These are phyloP conservation scores for Fusarium euwallaceae DNA, from an alignment of 2,329 filamentous ascomycete genomes.

Conservation along the genomic window DNA sequence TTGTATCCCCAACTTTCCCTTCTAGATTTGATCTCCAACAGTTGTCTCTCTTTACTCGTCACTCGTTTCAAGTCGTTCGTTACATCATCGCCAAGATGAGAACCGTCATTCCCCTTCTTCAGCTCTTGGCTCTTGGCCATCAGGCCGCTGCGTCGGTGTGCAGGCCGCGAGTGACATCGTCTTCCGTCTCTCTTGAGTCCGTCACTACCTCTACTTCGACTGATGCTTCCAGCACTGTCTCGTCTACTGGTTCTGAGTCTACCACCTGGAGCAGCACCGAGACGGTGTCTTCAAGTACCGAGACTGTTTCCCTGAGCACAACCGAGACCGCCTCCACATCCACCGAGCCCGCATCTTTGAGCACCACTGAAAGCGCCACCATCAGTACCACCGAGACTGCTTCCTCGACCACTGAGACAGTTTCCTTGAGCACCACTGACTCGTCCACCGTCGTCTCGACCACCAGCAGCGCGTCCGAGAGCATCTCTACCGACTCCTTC, in stretches of 20 bases:
- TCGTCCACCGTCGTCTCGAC: background rate
- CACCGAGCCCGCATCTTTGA: background rate
- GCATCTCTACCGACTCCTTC: background rate
- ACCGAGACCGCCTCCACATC: background rate
- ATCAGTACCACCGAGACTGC: background rate
- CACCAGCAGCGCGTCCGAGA: background rate
- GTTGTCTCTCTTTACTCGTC: background rate
- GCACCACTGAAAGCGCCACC: background rate
- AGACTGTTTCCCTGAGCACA: background rate
- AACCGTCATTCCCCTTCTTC: background rate
- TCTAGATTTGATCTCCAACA: background rate
- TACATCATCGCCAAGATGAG: background rate
- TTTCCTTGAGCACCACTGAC: background rate
- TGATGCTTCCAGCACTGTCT: background rate
- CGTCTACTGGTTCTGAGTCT: background rate
- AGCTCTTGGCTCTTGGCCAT: background rate
- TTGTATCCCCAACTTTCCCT: background rate
- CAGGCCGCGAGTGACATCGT: background rate
- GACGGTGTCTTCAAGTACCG: background rate
- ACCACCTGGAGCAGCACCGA: background rate
- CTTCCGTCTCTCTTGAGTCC: background rate
- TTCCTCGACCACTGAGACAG: background rate
- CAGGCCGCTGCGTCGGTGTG: background rate
- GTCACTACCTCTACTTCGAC: background rate
- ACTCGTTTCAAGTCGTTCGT: background rate